Evolutionary conservation across 2,329 filamentous ascomycete genomes (phyloP).

Genomic region (Aspergillus quadrilineatus): DNA sequence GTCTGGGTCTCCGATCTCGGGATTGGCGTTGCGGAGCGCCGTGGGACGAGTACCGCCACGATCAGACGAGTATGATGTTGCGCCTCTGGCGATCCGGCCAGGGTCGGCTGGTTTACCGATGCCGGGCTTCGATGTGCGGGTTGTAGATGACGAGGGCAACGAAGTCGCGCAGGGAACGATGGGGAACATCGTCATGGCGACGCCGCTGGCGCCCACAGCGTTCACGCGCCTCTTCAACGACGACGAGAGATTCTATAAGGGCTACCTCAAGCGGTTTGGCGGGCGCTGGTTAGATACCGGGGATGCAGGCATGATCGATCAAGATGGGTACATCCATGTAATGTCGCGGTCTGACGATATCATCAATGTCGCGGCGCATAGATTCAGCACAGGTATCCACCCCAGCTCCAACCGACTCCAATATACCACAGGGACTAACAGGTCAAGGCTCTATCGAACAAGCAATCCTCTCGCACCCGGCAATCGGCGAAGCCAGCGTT

Average conservation of each 20-base stretch:
- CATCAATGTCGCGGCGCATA: conserved; percentile 92
- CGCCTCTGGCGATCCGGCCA: conserved; percentile 66
- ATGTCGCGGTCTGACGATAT: conserved; percentile 75
- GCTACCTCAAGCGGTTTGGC: conserved; percentile 78
- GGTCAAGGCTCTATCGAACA: conserved; percentile 77
- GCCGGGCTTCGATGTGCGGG: conserved; percentile 84
- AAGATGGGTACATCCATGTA: conserved; percentile 64
- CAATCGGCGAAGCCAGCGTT: conserved; percentile 79
- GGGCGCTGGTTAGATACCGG: conserved; percentile 88
- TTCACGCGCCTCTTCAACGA: conserved; percentile 86
- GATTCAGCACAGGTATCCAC: conserved; percentile 75
- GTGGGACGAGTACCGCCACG: conserved; percentile 50
- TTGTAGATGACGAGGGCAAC: conserved; percentile 76
- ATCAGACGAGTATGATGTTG: conserved; percentile 25
- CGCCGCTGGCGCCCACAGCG: conserved; percentile 80
- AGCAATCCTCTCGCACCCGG: conserved; percentile 77
- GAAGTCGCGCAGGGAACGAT: conserved; percentile 71
- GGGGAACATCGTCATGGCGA: conserved; percentile 86
- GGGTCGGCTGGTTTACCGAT: conserved; percentile 88
- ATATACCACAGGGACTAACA: background rate
- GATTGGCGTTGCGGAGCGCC: conserved; percentile 62
- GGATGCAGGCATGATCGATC: conserved; percentile 82
- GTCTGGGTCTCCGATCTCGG: conserved; percentile 67
- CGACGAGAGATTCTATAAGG: conserved; percentile 78
- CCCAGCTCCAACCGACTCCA: background rate